Evolutionary conservation across 306 rosid species (phyloP).

Genomic region (Heteromeles arbutifolia): DNA sequence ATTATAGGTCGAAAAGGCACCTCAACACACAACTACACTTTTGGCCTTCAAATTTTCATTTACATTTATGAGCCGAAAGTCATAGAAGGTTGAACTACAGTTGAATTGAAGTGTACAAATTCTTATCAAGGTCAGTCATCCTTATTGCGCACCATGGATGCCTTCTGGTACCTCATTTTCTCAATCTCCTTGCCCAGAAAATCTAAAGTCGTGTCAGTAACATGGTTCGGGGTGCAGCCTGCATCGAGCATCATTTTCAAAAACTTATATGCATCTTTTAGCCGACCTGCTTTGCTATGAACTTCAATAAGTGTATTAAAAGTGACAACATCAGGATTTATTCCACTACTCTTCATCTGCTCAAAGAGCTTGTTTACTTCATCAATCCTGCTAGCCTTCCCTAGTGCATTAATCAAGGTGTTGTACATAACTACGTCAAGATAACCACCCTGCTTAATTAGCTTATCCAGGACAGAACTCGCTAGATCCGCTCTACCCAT

Average conservation of each 20-base stretch:
- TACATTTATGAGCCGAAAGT: neutral
- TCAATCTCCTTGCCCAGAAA: constrained; percentile 84
- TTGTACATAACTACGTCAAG: constrained; percentile 92
- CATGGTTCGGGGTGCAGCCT: constrained; percentile 83
- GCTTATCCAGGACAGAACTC: constrained; percentile 68
- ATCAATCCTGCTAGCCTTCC: constrained; percentile 71
- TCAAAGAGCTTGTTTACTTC: constrained; percentile 68
- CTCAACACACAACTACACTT: neutral
- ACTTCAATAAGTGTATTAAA: constrained; percentile 86
- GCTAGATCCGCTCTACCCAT: constrained; percentile 96
- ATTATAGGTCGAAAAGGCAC: neutral
- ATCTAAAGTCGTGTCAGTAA: constrained; percentile 84
- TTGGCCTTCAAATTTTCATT: neutral
- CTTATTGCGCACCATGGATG: constrained; percentile 52
- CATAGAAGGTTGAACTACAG: neutral
- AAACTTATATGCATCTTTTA: constrained; percentile 78
- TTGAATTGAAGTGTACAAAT: neutral
- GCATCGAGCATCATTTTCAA: constrained; percentile 84
- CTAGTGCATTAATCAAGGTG: constrained; percentile 78
- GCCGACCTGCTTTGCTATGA: constrained; percentile 76
- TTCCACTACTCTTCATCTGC: constrained; percentile 73
- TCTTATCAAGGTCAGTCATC: constrained; percentile 33
- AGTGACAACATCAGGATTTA: constrained; percentile 85
- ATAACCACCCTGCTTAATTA: constrained; percentile 77
- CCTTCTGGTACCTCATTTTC: constrained; percentile 58